Evolutionary conservation across 2,329 filamentous ascomycete genomes (phyloP).

Genomic region (Trichoderma sp.): DNA sequence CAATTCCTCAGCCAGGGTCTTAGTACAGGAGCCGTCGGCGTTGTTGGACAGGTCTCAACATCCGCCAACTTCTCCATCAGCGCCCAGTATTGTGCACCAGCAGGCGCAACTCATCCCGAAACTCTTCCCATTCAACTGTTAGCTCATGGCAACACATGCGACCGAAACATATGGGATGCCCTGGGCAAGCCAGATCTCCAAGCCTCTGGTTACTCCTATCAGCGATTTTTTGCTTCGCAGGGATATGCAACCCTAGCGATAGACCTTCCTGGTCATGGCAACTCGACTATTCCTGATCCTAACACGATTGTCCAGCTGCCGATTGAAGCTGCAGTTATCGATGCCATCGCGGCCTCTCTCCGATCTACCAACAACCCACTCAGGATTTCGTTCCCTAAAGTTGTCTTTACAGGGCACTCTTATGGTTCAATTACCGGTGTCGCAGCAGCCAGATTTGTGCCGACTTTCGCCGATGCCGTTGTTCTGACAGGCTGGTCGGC

Average conservation of each 20-base stretch:
- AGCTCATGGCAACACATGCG: background rate
- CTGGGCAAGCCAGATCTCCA: background rate
- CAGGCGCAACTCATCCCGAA: background rate
- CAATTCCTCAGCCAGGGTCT: background rate
- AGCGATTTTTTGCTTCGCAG: background rate
- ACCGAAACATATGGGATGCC: background rate
- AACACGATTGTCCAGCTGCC: background rate
- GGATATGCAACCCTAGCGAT: background rate
- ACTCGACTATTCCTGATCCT: background rate
- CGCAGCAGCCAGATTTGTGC: background rate
- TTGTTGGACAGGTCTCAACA: background rate
- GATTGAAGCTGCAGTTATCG: background rate
- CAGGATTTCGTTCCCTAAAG: background rate
- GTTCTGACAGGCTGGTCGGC: constrained; percentile 4
- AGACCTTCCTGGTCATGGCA: constrained; percentile 1
- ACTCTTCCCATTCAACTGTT: background rate
- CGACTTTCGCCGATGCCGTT: background rate
- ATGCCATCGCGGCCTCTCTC: background rate
- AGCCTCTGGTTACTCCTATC: background rate
- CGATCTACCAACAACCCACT: background rate
- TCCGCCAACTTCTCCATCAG: background rate
- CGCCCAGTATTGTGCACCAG: constrained; percentile 4
- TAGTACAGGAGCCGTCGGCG: background rate
- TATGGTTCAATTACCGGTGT: background rate
- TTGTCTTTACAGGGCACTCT: background rate